These are phyloP conservation scores for Neurospora sp. DNA, from an alignment of 495 filamentous ascomycete species.

Conservation along the genomic window DNA sequence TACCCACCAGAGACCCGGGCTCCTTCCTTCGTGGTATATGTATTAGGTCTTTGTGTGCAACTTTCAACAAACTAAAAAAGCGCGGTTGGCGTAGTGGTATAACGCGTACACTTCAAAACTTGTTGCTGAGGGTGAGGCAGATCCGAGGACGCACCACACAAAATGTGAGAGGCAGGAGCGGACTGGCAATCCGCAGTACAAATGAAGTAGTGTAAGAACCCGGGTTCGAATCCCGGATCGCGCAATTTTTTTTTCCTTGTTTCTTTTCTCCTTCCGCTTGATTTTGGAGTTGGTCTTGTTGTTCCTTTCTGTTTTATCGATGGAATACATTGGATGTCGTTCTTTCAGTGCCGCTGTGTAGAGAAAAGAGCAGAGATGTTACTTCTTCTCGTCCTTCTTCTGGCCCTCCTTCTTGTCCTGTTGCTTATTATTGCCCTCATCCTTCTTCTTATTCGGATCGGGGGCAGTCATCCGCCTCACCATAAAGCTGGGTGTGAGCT, in stretches of 20 bases:
- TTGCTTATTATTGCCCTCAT: background rate
- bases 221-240: background rate
- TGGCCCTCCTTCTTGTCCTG: background rate
- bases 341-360: background rate
- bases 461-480: background rate
- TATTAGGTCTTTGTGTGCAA: background rate
- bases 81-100: background rate
- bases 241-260: background rate
- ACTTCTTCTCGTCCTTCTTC: background rate
- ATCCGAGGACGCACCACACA: background rate
- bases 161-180: background rate
- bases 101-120: background rate
- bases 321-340: background rate
- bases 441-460: background rate
- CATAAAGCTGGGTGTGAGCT: background rate
- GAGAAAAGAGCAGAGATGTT: background rate
- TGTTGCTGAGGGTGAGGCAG: background rate
- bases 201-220: background rate
- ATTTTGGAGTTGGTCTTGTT: background rate
- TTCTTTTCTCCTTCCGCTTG: background rate
- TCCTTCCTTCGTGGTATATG: background rate
- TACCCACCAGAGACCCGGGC: background rate
- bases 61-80: background rate
- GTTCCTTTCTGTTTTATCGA: background rate
- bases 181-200: background rate